These are phyloP conservation scores for Mucor indicus DNA, from an alignment of 371 early-diverging fungal species.

Conservation along the genomic window DNA sequence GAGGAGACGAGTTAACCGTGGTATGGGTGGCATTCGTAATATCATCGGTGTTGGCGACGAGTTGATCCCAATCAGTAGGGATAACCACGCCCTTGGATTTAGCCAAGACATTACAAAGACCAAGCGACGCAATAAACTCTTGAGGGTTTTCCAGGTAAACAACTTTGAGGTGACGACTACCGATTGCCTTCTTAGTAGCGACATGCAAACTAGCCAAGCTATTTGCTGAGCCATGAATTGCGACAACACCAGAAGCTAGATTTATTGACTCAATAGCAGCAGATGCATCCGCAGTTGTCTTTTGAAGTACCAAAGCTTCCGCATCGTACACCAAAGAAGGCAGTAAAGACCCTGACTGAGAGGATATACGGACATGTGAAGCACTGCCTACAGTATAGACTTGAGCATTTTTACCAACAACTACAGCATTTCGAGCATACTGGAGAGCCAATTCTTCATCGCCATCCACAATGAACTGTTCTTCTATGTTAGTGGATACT, in stretches of 20 bases:
- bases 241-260: no score
- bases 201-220: no score
- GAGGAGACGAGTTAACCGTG: neutral
- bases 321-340: conserved; percentile 22
- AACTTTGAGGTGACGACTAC: no score
- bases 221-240: no score
- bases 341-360: neutral
- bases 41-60: no score
- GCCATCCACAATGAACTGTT: conserved; percentile 19
- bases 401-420: conserved; percentile 5
- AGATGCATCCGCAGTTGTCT: neutral
- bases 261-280: conserved; percentile 6
- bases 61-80: conserved; percentile 17
- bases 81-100: conserved; percentile 11
- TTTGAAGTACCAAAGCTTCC: conserved; percentile 11
- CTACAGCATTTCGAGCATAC: neutral
- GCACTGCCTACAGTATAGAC: conserved; percentile 8
- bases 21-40: neutral
- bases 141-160: no score
- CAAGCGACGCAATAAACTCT: no score
- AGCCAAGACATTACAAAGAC: conserved; percentile 6
- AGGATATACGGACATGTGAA: conserved; percentile 18
- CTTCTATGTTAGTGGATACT: neutral
- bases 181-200: no score
- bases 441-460: neutral